These are phyloP conservation scores for Trichosanthes truncata DNA, from an alignment of 306 rosid species.

Conservation along the genomic window DNA sequence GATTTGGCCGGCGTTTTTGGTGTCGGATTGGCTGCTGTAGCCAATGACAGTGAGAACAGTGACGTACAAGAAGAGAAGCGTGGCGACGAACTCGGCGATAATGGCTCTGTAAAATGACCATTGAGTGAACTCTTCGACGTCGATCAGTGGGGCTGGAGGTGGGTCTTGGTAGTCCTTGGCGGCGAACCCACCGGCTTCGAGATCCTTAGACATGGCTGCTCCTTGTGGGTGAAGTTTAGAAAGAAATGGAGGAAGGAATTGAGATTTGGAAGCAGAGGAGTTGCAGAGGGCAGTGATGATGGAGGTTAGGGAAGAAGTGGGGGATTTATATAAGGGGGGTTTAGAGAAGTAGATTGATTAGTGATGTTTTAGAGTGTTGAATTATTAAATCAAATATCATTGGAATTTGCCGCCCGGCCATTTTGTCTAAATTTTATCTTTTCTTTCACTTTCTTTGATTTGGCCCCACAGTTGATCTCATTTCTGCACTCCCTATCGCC, in stretches of 20 bases:
- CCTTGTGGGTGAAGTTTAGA: background rate
- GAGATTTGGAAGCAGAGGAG: background rate
- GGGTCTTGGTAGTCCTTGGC: constrained; percentile 16
- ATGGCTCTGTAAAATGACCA: constrained; percentile 23
- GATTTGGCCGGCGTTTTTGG: background rate
- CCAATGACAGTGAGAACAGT: constrained; percentile 19
- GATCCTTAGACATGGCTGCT: constrained; percentile 22
- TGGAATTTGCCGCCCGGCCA: background rate
- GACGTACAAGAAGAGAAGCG: constrained; percentile 19
- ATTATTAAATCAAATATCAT: too few species aligned
- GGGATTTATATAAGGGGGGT: background rate
- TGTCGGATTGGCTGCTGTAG: constrained; percentile 3
- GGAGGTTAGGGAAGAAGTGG: background rate
- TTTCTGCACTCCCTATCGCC: background rate
- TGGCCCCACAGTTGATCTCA: background rate
- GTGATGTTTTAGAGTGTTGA: background rate
- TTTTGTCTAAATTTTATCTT: background rate
- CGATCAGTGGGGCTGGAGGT: constrained; percentile 16
- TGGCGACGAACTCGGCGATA: constrained; percentile 22
- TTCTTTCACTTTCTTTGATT: background rate
- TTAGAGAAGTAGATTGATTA: background rate
- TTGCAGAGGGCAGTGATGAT: background rate
- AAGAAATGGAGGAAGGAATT: background rate
- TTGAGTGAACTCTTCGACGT: constrained; percentile 8
- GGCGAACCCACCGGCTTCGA: background rate